Base-by-base conservation (phyloP, 208 protist species). In the Trypanosoma vivax region DNA sequence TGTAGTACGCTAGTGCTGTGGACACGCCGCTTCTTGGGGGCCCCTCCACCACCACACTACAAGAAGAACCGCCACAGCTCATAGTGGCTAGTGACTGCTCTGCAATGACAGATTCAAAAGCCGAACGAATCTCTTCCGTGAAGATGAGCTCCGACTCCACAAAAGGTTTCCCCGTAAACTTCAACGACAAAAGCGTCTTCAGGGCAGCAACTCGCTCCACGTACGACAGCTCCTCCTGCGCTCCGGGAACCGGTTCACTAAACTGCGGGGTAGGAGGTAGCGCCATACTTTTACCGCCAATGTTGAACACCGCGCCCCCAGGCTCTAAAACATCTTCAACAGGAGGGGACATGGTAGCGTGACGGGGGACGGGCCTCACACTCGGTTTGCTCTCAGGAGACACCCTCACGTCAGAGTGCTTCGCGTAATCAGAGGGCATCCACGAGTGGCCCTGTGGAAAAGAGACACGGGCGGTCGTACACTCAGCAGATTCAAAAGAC, bases 1-100 rank as follows among this genome's bases (percentile, higher is more conserved):
- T 59, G 58, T 5, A 39, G 51, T 40, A 86, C 11, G 83, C 76
- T 3, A 75, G 46, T 0, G 76, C 61, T 14, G 70, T 81, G 9
- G 78, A 83, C 10, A 85, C 77, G 18, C 83, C 83, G 34, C 83
- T 91, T 16, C 49, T 58, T 4, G 79, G 65, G 1, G 83, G 83
- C 7, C 83, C 83, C n/a, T 75, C 68, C 9, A 87, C 62, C 2
- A 85, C 28, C 1, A 87, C 55, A 19, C 74, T 63, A 16, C 57
- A 24, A 5, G 60, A 53, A 33, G 21, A 9, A 13, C 14, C 11
- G n/a, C 27, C 47, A 29, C 23, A 0, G 30, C 5, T 33, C 43
- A 29, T 4, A 21, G 16, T 24, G n/a, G 16, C n/a, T 23, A 28
- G 19, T 6, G 11, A 34, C 3, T 18, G 16, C 13, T 23, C 13